Percentiles rank a stretch among this genome's conserved stretches.
Conservation (phyloP, 2,329 filamentous ascomycete genomes). For the Botrytis sinoallii region DNA sequence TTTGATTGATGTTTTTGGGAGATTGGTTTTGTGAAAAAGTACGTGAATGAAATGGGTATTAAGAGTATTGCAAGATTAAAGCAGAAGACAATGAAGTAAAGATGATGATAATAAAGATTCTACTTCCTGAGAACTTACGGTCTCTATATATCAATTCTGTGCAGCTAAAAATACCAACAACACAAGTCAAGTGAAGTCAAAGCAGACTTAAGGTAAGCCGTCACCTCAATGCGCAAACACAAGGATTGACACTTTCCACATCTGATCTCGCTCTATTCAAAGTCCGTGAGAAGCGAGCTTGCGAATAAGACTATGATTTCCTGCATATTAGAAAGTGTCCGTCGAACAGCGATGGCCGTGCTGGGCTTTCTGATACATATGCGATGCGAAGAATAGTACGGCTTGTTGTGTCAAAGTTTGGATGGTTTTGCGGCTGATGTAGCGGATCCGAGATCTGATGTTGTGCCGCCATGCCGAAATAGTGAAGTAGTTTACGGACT, state of each 20-base stretch:
- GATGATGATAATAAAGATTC: not conserved
- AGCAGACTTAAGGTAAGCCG: constrained; percentile 4
- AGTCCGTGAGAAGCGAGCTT: constrained; percentile 13
- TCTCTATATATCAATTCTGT: constrained; percentile 3
- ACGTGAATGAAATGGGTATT: not conserved
- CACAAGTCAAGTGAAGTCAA: constrained; percentile 11
- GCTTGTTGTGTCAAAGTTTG: not conserved
- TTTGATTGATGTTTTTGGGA: constrained; percentile 9
- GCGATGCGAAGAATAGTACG: not conserved
- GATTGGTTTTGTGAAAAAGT: not conserved
- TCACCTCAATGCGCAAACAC: constrained; percentile 4
- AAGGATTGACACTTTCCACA: not conserved
- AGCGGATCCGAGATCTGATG: constrained; percentile 11
- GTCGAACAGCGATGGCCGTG: not conserved
- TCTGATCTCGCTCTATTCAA: constrained; percentile 11
- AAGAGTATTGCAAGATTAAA: constrained; percentile 11
- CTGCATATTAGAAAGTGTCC: not conserved
- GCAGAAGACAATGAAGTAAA: constrained; percentile 5
- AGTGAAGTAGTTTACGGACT: not conserved
- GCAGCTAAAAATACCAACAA: not conserved
- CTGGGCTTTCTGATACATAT: not conserved
- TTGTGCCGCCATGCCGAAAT: not conserved
- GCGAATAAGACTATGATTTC: not conserved
- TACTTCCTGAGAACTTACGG: not conserved
- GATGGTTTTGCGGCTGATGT: constrained; percentile 2